Base-by-base conservation (phyloP, 106 monocot genomes). In the Apostasia ramifera region DNA sequence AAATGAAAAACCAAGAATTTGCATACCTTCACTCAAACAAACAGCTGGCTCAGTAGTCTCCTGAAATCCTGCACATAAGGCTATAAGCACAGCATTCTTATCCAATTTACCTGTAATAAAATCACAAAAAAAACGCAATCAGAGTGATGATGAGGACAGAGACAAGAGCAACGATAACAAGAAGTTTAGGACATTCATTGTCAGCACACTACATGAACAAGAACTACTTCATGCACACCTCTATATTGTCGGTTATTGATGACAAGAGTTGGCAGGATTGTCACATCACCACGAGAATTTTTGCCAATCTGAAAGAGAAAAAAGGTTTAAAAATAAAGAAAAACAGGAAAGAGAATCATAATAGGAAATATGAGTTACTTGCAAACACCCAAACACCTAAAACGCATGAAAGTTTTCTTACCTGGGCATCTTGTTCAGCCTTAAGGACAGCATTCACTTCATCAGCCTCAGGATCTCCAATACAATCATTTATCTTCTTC, bases 371-470 rank as follows among this genome's bases (percentile, higher is more conserved):
- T 40, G 52, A 26, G 5, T 39, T 9, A 59, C 8, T 39, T 59
- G 7, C 8, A 65, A 26, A 9, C 8, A 37, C 1, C 1, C 49
- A 65, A 5, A 48, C 47, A 15, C 1, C 11, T 3, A 64, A 64
- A 6, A 64, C 26, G 26, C 64, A 64, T 64, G 6, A 48, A 44
- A 48, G 3, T 37, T 53, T 51, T 37, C 43, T 59, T 14, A 86
- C 85, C 82, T 86, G 85, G 13, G 82, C 75, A 82, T 82, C 79
- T 76, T 86, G 85, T 70, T 86, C 85, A 8, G 82, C 85, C 73
- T 86, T 86, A 63, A 86, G 81, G 12, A 86, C 79, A 3, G 79
- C 66, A 48, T 86, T 86, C 2, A 82, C 82, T 66, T 79, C 63
- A 70, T 86, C 85, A 3, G 85, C 85, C 71, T 82, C 79, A 59